phyloP scores from a whole-genome alignment of 495 filamentous ascomycete genomes.

The Poronia punctata region DNA sequence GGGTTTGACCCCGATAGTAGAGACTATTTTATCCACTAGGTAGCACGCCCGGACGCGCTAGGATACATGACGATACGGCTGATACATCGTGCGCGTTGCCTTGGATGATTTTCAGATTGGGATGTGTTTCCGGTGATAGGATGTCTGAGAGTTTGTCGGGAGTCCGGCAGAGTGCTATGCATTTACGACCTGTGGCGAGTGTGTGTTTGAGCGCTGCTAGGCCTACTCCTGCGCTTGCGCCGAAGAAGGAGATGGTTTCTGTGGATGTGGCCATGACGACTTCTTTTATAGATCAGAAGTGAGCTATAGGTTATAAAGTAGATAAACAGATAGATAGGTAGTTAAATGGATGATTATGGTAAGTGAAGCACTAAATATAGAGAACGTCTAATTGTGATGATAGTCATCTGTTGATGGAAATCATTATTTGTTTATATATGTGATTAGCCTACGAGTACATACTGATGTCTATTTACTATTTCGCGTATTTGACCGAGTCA shows the following conservation, averaged over 20 bases:
- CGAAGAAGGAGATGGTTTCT: slow-evolving; percentile 48
- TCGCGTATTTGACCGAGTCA: too few relatives aligned
- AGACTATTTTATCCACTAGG: slow-evolving; percentile 37
- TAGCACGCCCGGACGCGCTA: slow-evolving; percentile 18
- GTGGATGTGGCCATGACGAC: slow-evolving; percentile 11
- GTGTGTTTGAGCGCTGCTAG: slow-evolving; percentile 39
- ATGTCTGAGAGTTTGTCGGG: slow-evolving; percentile 52
- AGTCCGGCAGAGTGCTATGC: slow-evolving; percentile 51
- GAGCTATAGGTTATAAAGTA: not conserved
- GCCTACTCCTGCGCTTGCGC: slow-evolving; percentile 48
- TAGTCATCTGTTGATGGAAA: too few relatives aligned
- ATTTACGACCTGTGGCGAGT: slow-evolving; percentile 45
- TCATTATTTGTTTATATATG: too few relatives aligned
- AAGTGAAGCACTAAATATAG: too few relatives aligned
- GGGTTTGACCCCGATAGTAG: slow-evolving; percentile 39
- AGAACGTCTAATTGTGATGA: too few relatives aligned
- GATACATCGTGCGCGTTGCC: slow-evolving; percentile 46
- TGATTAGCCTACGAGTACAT: too few relatives aligned
- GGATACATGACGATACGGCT: slow-evolving; percentile 32
- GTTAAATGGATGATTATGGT: too few relatives aligned
- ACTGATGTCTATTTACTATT: too few relatives aligned
- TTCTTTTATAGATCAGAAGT: too few relatives aligned
- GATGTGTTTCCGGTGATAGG: slow-evolving; percentile 22
- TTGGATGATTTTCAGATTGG: slow-evolving; percentile 40
- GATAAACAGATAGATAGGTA: not conserved